Evolutionary conservation across 129 eudicot species (phyloP).

Genomic region (Smallanthus sonchifolius): DNA sequence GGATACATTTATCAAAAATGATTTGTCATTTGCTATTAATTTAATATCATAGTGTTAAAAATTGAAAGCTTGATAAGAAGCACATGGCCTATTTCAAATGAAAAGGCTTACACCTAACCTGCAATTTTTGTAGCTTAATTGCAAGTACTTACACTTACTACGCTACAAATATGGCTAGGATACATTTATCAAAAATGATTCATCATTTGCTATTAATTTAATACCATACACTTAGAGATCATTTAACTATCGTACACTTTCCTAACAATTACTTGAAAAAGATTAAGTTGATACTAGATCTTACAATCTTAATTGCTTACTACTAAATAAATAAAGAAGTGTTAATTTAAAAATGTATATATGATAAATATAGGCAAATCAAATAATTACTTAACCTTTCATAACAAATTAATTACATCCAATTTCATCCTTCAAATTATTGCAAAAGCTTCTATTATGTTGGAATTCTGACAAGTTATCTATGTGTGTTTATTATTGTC

Average conservation of each 20-base stretch:
- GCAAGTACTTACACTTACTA: too few relatives aligned
- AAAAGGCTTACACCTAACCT: too few relatives aligned
- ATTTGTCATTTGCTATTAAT: background rate
- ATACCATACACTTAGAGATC: background rate
- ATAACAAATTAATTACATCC: background rate
- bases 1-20: background rate
- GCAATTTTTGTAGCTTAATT: too few relatives aligned
- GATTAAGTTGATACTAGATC: background rate
- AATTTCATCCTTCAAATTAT: background rate
- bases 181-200: too few relatives aligned
- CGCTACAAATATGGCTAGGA: too few relatives aligned
- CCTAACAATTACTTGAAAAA: background rate
- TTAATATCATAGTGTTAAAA: too few relatives aligned
- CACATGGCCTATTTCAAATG: too few relatives aligned
- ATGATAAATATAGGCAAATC: background rate
- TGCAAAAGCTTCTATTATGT: background rate
- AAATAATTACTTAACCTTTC: background rate
- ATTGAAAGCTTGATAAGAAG: too few relatives aligned
- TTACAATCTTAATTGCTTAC: background rate
- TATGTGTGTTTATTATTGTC: background rate
- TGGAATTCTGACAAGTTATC: background rate
- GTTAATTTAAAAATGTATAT: background rate
- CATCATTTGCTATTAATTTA: background rate
- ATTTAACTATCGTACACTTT: background rate
- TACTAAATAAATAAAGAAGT: background rate